phyloP scores from a whole-genome alignment of 805 yeast genomes.

The Spathaspora boniae region DNA sequence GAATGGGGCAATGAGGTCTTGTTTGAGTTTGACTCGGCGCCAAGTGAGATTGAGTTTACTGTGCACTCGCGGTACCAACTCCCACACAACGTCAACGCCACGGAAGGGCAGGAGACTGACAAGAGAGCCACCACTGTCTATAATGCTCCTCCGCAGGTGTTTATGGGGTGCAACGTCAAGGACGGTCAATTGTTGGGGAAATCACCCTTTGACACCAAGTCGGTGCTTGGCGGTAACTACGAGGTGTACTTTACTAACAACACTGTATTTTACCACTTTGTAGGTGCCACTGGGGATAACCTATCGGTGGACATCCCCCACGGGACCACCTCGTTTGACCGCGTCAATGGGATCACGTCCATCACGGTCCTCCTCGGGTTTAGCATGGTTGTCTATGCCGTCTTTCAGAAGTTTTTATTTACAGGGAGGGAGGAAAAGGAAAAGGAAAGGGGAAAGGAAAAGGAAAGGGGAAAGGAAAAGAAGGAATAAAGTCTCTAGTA shows the following conservation, averaged over 20 bases:
- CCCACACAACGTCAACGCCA: conserved; percentile 17
- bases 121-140: conserved; percentile 13
- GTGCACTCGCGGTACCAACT: conserved; percentile 40
- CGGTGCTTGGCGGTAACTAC: conserved; percentile 24
- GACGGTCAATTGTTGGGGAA: conserved; percentile 23
- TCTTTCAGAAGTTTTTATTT: conserved; percentile 4
- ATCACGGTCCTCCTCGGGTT: conserved; percentile 9
- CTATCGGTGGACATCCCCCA: conserved; percentile 8
- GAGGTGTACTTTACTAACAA: conserved; percentile 37
- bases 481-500: too few species aligned
- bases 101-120: background rate
- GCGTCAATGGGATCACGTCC: conserved; percentile 9
- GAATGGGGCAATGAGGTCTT: conserved; percentile 42
- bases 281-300: background rate
- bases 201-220: conserved; percentile 36
- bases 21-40: conserved; percentile 19
- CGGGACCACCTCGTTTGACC: conserved; percentile 9
- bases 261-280: conserved; percentile 36
- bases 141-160: conserved; percentile 24
- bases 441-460: conserved; percentile 5
- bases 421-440: background rate
- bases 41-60: conserved; percentile 20
- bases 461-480: too few species aligned
- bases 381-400: conserved; percentile 3
- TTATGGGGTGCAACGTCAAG: conserved; percentile 35